phyloP scores from a whole-genome alignment of 2,329 filamentous ascomycete genomes.

The Aspergillus calidoustus region DNA sequence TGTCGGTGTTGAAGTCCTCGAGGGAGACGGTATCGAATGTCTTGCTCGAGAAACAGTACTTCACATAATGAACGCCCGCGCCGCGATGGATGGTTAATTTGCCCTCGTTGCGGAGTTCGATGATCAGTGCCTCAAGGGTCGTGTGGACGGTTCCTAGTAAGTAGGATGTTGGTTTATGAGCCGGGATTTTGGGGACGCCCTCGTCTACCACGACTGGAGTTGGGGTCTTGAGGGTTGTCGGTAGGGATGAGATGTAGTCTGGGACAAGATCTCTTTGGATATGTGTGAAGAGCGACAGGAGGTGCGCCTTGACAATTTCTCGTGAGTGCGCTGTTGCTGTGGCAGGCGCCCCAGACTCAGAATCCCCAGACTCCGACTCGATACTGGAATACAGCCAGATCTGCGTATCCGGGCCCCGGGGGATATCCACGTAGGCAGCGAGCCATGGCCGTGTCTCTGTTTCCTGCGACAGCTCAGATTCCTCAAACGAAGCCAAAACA shows the following conservation, averaged over 20 bases:
- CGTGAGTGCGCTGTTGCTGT: neutral
- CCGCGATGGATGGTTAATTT: slow-evolving; percentile 5
- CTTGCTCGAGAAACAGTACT: slow-evolving; percentile 9
- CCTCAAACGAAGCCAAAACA: slow-evolving; percentile 38
- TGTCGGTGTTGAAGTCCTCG: too few relatives aligned
- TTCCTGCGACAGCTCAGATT: neutral
- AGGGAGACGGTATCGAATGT: neutral
- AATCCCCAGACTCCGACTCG: slow-evolving; percentile 28
- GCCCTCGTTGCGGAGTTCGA: neutral
- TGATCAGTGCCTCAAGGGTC: slow-evolving; percentile 35
- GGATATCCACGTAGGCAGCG: slow-evolving; percentile 47
- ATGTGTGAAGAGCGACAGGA: slow-evolving; percentile 9
- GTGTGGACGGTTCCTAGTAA: slow-evolving; percentile 45
- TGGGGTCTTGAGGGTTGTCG: neutral
- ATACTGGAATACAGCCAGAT: slow-evolving; percentile 48
- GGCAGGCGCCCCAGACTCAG: neutral
- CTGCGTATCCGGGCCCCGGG: slow-evolving; percentile 46
- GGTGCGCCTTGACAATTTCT: slow-evolving; percentile 6
- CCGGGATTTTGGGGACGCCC: slow-evolving; percentile 14
- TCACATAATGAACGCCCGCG: slow-evolving; percentile 7
- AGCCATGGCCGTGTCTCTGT: slow-evolving; percentile 38
- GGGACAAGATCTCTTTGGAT: slow-evolving; percentile 14
- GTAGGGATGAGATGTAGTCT: slow-evolving; percentile 1
- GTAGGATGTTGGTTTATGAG: slow-evolving; percentile 29
- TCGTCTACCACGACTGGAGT: neutral